Conservation (phyloP, 164 flowering plant species). For the Platanus orientalis region DNA sequence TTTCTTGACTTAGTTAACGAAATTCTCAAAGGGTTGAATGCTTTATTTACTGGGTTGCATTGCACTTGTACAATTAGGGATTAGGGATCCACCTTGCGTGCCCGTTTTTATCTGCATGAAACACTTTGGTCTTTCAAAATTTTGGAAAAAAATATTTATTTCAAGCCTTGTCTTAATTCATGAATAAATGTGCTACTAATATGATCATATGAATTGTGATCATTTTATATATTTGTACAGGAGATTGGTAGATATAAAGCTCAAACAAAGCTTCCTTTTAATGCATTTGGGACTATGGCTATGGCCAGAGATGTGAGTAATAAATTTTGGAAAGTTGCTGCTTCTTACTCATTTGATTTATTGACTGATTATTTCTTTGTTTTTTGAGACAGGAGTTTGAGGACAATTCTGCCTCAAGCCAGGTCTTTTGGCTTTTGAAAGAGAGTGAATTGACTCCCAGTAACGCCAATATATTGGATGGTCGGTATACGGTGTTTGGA, state of each 20-base stretch:
- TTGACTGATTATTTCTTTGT: not conserved
- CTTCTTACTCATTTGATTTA: not conserved
- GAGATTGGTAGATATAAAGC: constrained; percentile 96
- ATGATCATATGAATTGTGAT: no score
- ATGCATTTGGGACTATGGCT: constrained; percentile 99
- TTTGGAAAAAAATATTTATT: no score
- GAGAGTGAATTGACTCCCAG: constrained; percentile 97
- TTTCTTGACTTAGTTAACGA: no score
- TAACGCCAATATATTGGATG: constrained; percentile 91
- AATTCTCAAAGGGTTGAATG: no score
- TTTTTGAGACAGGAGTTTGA: constrained; percentile 68
- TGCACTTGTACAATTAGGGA: no score
- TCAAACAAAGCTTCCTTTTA: constrained; percentile 94
- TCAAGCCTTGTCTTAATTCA: no score
- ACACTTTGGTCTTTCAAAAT: no score
- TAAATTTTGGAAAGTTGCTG: constrained; percentile 1
- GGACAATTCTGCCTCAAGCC: constrained; percentile 85
- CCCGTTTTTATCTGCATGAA: no score
- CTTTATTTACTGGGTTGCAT: no score
- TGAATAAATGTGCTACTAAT: no score
- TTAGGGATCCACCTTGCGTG: no score
- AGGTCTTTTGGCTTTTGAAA: constrained; percentile 92
- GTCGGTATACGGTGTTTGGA: constrained; percentile 92
- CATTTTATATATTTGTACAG: constrained; percentile 33
- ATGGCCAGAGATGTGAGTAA: constrained; percentile 95